Base-by-base conservation (phyloP, 2,329 filamentous ascomycete genomes). In the Leptographium radiaticola region DNA sequence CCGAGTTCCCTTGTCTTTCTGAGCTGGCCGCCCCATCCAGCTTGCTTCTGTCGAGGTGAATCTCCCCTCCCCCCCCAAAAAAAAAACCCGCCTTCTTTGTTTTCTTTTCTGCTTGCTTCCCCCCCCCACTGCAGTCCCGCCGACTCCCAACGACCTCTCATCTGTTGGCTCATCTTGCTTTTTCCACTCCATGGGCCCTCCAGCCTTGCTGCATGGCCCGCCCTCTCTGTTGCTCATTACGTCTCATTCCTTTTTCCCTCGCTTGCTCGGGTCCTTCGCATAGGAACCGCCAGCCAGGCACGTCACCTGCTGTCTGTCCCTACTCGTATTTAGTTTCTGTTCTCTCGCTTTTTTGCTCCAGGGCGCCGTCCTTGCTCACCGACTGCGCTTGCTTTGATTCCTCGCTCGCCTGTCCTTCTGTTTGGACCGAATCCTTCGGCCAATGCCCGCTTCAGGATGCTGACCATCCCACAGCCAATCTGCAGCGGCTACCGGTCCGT, bases 381-480 rank as follows among this genome's bases (percentile, higher is more conserved):
- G 25, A 5, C 25, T 5, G 25, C 25, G 25, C 25, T 25, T 25
- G 25, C 25, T 25, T 25, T 25, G 25, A 25, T 47, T 33, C 49
- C 31, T 45, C 33, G 15, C 12, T 39, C 34, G 25, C 34, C 30
- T 39, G 8, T 30, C 43, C 25, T 25, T 25, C 5, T 25, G 25
- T 25, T 25, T 25, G 25, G 25, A 13, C 50, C 44, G 30, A 36
- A 31, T 46, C 43, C 42, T 38, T 16, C 48, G 31, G 43, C 42
- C 49, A 48, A 56, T 60, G 61, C 61, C 60, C 64, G 64, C 52
- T 63, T 60, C 68, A 80, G 71, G 70, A 80, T 81, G 76, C 77
- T 80, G 72, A 80, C 77, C 69, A 69, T 75, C 65, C 79, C 74
- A 70, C 77, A 81, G 75, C 75, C 76, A 70, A 69, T 70, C 66